Percentiles rank a stretch among this genome's conserved stretches.
Evolutionary conservation across 805 yeast genomes (phyloP).

Genomic region (Saturnispora galanensis): DNA sequence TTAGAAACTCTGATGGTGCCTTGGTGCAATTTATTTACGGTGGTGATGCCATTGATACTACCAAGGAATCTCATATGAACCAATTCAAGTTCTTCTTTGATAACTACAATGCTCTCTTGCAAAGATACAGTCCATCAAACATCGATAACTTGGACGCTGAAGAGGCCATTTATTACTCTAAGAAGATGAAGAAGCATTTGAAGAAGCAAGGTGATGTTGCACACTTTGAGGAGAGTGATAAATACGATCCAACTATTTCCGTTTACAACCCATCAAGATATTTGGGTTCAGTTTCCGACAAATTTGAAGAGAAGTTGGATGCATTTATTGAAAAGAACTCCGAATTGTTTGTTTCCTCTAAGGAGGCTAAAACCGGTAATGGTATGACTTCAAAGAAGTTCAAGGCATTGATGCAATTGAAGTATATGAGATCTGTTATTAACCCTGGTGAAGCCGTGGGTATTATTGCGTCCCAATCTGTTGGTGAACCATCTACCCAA

Average conservation of each 20-base stretch:
- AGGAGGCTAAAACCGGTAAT: slow-evolving; percentile 34
- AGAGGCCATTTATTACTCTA: slow-evolving; percentile 67
- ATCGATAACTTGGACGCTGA: slow-evolving; percentile 75
- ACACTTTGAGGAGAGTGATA: slow-evolving; percentile 49
- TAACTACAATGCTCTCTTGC: slow-evolving; percentile 77
- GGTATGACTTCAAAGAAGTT: slow-evolving; percentile 70
- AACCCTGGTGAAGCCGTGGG: slow-evolving; percentile 98
- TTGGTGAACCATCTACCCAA: slow-evolving; percentile 99
- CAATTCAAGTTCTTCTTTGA: slow-evolving; percentile 90
- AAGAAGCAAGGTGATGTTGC: slow-evolving; percentile 55
- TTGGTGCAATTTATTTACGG: slow-evolving; percentile 93
- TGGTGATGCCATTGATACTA: slow-evolving; percentile 92
- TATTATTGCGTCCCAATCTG: slow-evolving; percentile 94
- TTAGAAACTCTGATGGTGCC: slow-evolving; percentile 92
- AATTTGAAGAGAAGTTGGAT: slow-evolving; percentile 74
- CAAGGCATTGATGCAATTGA: slow-evolving; percentile 94
- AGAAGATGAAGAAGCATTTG: slow-evolving; percentile 66
- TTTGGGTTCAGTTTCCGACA: slow-evolving; percentile 88
- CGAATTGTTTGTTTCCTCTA: slow-evolving; percentile 43
- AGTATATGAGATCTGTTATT: slow-evolving; percentile 91
- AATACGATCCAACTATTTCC: slow-evolving; percentile 84
- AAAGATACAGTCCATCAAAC: slow-evolving; percentile 78
- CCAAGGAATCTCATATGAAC: slow-evolving; percentile 87
- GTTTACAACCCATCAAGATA: slow-evolving; percentile 81
- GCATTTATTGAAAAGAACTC: slow-evolving; percentile 49